Conservation (phyloP, 2,329 filamentous ascomycete genomes). For the Phoma sp. region DNA sequence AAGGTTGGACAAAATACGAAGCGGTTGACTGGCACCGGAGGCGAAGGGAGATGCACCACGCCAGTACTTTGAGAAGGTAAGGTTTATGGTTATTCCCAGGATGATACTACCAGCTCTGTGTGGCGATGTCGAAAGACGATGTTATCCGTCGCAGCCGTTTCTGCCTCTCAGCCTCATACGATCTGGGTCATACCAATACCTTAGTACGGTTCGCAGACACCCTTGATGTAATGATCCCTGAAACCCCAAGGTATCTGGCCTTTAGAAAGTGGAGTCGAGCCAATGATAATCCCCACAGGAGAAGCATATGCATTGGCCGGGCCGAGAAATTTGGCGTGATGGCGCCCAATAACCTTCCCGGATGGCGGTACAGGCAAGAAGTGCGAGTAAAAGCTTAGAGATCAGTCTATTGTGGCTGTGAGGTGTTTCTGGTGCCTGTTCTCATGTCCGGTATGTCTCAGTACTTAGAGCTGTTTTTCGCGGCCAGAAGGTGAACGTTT, state of each 20-base stretch:
- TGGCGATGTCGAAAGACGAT: conserved; percentile 7
- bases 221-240: conserved; percentile 2
- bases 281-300: background rate
- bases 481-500: background rate
- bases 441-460: background rate
- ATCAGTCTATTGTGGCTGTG: background rate
- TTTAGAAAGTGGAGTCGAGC: conserved; percentile 4
- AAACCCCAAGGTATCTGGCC: background rate
- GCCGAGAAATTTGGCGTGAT: conserved; percentile 10
- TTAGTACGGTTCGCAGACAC: background rate
- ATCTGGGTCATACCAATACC: conserved; percentile 15
- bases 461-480: background rate
- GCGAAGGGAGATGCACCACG: background rate
- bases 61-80: background rate
- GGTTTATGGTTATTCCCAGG: background rate
- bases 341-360: background rate
- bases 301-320: conserved; percentile 3
- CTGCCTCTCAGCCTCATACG: conserved; percentile 17
- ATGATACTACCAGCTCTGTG: background rate
- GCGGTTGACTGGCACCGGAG: background rate
- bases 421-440: background rate
- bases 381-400: background rate
- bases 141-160: conserved; percentile 4
- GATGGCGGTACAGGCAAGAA: background rate
- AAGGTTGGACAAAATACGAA: background rate